Evolutionary conservation across 345 rosid genomes (phyloP).

Genomic region (Linum tenue): DNA sequence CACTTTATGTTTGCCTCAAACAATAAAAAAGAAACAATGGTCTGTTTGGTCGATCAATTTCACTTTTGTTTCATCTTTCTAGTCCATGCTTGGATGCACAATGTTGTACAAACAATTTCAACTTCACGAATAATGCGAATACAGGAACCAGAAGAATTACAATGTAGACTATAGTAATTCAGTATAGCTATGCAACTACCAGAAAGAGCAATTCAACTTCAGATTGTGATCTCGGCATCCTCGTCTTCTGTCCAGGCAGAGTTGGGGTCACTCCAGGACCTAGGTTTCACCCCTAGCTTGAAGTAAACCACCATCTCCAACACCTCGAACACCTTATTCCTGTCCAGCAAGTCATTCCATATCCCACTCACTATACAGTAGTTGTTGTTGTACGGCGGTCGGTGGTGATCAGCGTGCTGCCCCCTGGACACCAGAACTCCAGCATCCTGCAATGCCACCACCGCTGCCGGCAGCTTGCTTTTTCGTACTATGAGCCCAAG

Average conservation of each 20-base stretch:
- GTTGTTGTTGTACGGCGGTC: constrained; percentile 71
- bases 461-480: constrained; percentile 62
- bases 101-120: no score
- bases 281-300: constrained; percentile 50
- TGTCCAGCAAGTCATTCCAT: constrained; percentile 66
- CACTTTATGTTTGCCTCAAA: no score
- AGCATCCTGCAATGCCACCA: constrained; percentile 56
- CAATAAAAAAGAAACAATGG: no score
- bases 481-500: constrained; percentile 94
- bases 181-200: no score
- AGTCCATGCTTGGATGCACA: background rate
- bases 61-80: background rate
- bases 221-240: no score
- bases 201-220: no score
- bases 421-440: constrained; percentile 61
- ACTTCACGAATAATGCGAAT: no score
- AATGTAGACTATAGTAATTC: no score
- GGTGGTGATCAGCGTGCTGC: constrained; percentile 67
- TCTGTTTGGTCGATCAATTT: background rate
- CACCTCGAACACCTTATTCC: constrained; percentile 51
- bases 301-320: constrained; percentile 65
- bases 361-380: constrained; percentile 85
- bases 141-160: no score
- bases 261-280: constrained; percentile 77
- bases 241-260: constrained; percentile 58